Evolutionary conservation across 192 early-diverging fungal species (phyloP), one percentile per base, ranked within the genome.

Genomic region (Phlyctochytrium arcticum): DNA sequence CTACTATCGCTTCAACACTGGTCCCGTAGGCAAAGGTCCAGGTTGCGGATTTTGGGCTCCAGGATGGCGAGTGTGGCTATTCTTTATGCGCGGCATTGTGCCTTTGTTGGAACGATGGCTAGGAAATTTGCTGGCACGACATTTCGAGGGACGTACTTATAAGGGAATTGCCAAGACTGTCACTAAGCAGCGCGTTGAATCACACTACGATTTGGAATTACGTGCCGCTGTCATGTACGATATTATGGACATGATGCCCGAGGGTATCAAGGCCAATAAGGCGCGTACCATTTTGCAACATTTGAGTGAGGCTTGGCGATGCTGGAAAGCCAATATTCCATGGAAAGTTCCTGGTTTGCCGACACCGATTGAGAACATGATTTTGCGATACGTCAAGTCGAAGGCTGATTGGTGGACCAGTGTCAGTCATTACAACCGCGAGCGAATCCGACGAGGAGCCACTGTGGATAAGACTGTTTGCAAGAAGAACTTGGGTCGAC

Each of bases 321-420:
- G 64, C 72, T 96, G 92, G 90, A 99, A 99, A 80, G 95, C 97
- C 30, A 99, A 99, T 73, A 95, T 96, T 65, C 95, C 97, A 33
- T 99, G 97, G 97, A 94, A 96, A 69, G 95, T 99, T 17, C 93
- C 94, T 47, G 95, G 95, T 36, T 85, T 99, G 82, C 95, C 97
- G n/a, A 88, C 85, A 32, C 90, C 97, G 4, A 90, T 99, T 59
- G 95, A 98, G 70, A 98, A 96, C 80, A 96, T 99, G 92, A 96
- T 99, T 70, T 74, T 98, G 67, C 89, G 95, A 39, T 99, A 99
- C 77, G 94, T 99, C 60, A 98, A 98, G 77, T 88, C 93, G 54
- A 99, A 99, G 79, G 94, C 97, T n/a, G 97, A 99, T 79, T 99
- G 97, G 97, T 99, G 97, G 97, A 98, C 93, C 1, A 91, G 89